Evolutionary conservation across 2,329 filamentous ascomycete genomes (phyloP).

Genomic region (Sclerotiophoma versabilis): DNA sequence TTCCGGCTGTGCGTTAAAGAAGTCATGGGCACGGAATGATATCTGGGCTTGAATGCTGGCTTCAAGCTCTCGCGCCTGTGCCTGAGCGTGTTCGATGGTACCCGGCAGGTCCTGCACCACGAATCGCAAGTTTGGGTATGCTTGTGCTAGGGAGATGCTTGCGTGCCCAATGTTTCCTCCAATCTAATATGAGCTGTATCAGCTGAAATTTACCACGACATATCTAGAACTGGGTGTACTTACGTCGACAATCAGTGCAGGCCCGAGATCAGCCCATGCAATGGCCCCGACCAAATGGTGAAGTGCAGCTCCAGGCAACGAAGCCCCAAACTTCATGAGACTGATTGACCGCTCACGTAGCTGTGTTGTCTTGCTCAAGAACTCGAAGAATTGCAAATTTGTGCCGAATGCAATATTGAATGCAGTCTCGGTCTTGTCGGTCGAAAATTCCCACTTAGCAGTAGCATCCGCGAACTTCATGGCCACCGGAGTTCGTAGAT

Average conservation of each 20-base stretch:
- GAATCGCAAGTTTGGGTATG: not conserved
- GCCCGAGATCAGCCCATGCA: not conserved
- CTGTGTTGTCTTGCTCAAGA: not conserved
- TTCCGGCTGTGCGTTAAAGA: not conserved
- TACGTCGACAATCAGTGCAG: not conserved
- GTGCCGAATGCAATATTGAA: not conserved
- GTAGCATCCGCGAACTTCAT: not conserved
- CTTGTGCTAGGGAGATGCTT: not conserved
- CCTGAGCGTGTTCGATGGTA: not conserved
- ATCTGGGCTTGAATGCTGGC: not conserved
- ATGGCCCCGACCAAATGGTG: not conserved
- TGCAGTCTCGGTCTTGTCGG: not conserved
- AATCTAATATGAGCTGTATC: not conserved
- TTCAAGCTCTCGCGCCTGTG: not conserved
- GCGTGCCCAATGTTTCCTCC: not conserved
- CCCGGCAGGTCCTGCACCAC: not conserved
- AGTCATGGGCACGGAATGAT: not conserved
- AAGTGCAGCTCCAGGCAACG: not conserved
- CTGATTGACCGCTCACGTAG: not conserved
- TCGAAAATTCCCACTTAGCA: not conserved
- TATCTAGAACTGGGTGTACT: not conserved
- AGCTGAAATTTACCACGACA: not conserved
- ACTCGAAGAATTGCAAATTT: not conserved
- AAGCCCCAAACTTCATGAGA: not conserved
- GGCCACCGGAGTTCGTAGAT: too few species aligned